phyloP scores from a whole-genome alignment of 805 yeast species.

The Cyberlindnera meyerae region DNA sequence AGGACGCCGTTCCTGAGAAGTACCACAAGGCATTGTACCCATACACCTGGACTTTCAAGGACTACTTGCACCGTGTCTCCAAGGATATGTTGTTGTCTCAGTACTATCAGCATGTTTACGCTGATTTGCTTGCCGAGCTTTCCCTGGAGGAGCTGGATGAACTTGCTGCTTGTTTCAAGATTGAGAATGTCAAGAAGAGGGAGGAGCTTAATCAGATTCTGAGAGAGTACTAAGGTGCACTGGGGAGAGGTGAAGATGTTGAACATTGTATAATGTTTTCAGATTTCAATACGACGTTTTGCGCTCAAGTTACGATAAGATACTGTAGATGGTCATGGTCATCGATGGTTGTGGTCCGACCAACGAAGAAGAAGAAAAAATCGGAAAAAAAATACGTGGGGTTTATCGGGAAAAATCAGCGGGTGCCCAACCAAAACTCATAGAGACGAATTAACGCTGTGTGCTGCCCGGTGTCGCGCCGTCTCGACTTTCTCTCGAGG shows the following conservation, averaged over 20 bases:
- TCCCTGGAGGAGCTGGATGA: slow-evolving; percentile 44
- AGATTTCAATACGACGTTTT: too few relatives aligned
- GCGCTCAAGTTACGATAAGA: too few relatives aligned
- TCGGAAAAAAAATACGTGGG: too few relatives aligned
- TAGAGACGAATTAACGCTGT: too few relatives aligned
- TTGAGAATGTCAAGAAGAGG: slow-evolving; percentile 41
- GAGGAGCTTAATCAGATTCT: slow-evolving; percentile 34
- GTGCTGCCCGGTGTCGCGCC: too few relatives aligned
- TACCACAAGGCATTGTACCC: slow-evolving; percentile 40
- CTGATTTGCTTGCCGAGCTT: slow-evolving; percentile 38
- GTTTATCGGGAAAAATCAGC: too few relatives aligned
- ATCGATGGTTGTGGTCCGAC: too few relatives aligned
- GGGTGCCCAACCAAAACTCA: too few relatives aligned
- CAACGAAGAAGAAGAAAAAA: too few relatives aligned
- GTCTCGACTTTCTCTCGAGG: neutral
- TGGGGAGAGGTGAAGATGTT: too few relatives aligned
- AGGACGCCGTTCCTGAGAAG: slow-evolving; percentile 37
- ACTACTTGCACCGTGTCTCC: slow-evolving; percentile 36
- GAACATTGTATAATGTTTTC: too few relatives aligned
- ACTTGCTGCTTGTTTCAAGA: slow-evolving; percentile 45
- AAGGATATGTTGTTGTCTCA: slow-evolving; percentile 42
- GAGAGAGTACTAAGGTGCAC: slow-evolving; percentile 13
- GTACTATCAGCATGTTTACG: slow-evolving; percentile 41
- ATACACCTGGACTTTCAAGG: slow-evolving; percentile 33
- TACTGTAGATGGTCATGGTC: too few relatives aligned